Evolutionary conservation across 176 grass and related monocot species (phyloP).

Genomic region (Rhynchospora tenuis): DNA sequence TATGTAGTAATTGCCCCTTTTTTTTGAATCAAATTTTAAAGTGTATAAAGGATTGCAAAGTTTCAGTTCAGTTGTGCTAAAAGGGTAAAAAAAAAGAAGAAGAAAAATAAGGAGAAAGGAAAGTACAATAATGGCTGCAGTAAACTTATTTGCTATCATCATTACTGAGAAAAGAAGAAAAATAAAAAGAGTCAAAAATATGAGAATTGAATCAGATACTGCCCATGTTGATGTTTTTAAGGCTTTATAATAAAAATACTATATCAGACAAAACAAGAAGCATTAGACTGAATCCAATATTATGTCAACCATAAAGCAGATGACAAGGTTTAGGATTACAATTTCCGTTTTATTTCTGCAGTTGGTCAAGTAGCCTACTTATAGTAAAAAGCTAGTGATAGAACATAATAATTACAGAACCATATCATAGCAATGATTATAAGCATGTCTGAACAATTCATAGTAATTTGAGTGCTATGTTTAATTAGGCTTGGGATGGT

Average conservation of each 20-base stretch:
- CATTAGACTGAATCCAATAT: not conserved
- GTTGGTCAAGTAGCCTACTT: not conserved
- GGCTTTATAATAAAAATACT: not conserved
- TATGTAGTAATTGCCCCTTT: not conserved
- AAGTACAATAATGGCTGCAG: not conserved
- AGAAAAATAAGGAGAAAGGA: not conserved
- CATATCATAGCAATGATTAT: not conserved
- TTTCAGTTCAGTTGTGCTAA: not conserved
- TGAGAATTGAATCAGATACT: not conserved
- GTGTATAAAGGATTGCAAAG: not conserved
- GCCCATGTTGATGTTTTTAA: not conserved
- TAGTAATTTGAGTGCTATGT: not conserved
- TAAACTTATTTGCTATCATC: not conserved
- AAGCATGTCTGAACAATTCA: not conserved
- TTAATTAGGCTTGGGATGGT: conserved; percentile 62
- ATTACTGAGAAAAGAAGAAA: not conserved
- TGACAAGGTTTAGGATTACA: not conserved
- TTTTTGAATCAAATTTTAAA: not conserved
- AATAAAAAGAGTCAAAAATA: not conserved
- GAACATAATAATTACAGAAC: not conserved
- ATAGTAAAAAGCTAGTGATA: too few species aligned
- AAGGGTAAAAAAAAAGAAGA: not conserved
- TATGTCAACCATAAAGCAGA: not conserved
- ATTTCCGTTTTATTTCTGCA: not conserved
- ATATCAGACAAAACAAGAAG: not conserved